Conservation (phyloP, 1,284 basidiomycete genomes). For the Austropuccinia psidii region DNA sequence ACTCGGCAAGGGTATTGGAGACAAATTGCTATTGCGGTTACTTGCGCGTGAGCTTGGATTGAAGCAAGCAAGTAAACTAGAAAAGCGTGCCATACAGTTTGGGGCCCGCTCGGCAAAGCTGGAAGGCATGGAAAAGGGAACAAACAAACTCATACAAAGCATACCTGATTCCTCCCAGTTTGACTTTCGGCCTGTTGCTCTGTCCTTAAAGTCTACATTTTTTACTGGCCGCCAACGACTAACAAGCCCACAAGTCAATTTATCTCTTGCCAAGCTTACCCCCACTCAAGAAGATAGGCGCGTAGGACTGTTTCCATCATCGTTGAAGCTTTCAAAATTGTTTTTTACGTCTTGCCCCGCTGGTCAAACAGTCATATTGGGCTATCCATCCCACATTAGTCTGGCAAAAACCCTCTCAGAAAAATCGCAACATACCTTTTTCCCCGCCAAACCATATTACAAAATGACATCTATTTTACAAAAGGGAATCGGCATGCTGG, state of each 20-base stretch:
- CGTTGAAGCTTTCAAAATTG: neutral
- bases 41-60: slow-evolving; percentile 14
- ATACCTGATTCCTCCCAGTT: neutral
- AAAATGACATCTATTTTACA: neutral
- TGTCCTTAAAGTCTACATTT: no score
- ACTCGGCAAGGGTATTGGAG: slow-evolving; percentile 17
- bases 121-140: slow-evolving; percentile 15
- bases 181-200: no score
- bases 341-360: neutral
- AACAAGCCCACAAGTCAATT: neutral
- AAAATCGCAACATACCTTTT: neutral
- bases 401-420: neutral
- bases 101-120: slow-evolving; percentile 28
- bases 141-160: neutral
- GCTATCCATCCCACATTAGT: neutral
- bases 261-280: neutral
- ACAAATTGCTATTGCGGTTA: slow-evolving; percentile 16
- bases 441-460: neutral
- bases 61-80: slow-evolving; percentile 4
- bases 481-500: neutral
- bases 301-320: neutral
- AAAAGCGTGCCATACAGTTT: slow-evolving; percentile 30
- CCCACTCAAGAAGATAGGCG: neutral
- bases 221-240: neutral
- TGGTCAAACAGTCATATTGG: neutral